Evolutionary conservation across 345 rosid species (phyloP).

Genomic region (Eucalyptus pauciflora): DNA sequence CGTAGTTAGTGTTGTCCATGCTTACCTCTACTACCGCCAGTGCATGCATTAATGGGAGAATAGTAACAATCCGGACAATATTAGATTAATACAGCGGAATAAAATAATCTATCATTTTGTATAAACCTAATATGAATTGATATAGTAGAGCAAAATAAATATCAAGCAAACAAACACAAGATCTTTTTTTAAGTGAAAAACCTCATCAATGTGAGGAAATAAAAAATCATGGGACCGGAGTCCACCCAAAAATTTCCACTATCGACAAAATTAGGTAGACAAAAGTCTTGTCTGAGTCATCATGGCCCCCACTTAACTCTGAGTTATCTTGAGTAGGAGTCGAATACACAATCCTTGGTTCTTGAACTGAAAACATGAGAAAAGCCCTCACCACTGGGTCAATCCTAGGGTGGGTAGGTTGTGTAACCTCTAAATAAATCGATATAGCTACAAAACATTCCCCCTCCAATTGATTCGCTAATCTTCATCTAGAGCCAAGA

Average conservation of each 20-base stretch:
- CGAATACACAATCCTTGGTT: background rate
- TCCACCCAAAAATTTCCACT: too few relatives aligned
- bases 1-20: background rate
- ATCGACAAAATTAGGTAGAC: too few relatives aligned
- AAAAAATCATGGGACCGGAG: fast-evolving
- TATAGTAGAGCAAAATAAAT: too few relatives aligned
- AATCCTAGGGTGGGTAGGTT: background rate
- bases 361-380: background rate
- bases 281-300: background rate
- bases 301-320: background rate
- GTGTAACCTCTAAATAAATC: background rate
- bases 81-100: fast-evolving
- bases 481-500: background rate
- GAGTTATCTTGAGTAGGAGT: background rate
- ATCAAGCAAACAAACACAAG: too few relatives aligned
- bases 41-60: background rate
- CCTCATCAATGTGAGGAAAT: too few relatives aligned
- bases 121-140: too few relatives aligned
- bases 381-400: background rate
- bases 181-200: too few relatives aligned
- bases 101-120: too few relatives aligned
- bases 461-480: background rate
- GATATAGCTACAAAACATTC: background rate
- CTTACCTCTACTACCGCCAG: background rate
- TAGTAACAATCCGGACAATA: too few relatives aligned